Base-by-base conservation (phyloP, 306 rosid genomes). In the Aeschynomene evenia region DNA sequence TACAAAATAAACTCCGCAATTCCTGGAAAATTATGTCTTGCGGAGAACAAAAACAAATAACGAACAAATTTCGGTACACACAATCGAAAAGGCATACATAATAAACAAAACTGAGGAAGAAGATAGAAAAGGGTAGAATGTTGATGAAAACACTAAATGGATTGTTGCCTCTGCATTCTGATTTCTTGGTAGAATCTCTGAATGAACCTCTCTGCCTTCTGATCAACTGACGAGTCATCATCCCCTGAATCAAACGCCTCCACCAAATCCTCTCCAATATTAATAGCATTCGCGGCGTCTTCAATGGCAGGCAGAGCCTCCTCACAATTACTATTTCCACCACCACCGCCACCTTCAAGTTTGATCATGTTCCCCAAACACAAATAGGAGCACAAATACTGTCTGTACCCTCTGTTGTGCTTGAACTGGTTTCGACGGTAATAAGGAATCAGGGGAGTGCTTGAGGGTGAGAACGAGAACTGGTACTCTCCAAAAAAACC, bases 121-220 rank as follows among this genome's bases (percentile, higher is more conserved):
- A 11, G 5, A 50, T 0, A 0, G n/a, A n/a, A 14, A 14, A 1
- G 46, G 5, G 13, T 14, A 4, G 13, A 11, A 9, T 16, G 14
- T 9, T 58, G 57, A 36, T 16, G 29, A 49, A n/a, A n/a, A n/a
- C n/a, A 37, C 77, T 70, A 77, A 7, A 83, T n/a, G 0, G 87
- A 79, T 52, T 66, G 52, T 20, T 68, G 84, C 74, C 80, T 83
- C 82, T 87, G 89, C 83, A 87, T 70, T 75, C 76, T 83, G 77
- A 87, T 90, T 61, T 85, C 80, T 10, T 68, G 82, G 3, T 90
- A 90, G 69, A 87, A 90, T 26, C 75, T 90, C 73, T 83, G 50
- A 18, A 90, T 90, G 68, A 90, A 90, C 66, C 42, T 78, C 83
- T 88, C 90, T 5, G 96, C 95, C 50, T 77, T 83, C 72, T 75